A percentile compares a stretch with the other conserved stretches of the same genome.
Conservation (phyloP, 2,329 filamentous ascomycete genomes). For the Aspergillus quadricinctus region DNA sequence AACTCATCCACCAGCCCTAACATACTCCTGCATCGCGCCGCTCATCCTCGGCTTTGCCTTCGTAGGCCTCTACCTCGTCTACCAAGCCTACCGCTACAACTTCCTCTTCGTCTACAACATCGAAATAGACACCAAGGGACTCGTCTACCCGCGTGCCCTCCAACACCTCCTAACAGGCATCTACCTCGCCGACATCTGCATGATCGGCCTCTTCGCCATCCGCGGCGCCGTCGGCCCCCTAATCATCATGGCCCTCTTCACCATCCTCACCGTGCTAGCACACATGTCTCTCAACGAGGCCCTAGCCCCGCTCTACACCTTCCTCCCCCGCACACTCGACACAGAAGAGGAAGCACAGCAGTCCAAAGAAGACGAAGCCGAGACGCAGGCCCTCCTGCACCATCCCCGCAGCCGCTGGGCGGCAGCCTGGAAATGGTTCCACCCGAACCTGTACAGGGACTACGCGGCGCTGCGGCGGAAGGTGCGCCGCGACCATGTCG, state of each 20-base stretch:
- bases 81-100: constrained; percentile 86
- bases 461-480: constrained; percentile 67
- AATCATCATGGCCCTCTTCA: constrained; percentile 70
- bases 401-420: constrained; percentile 8
- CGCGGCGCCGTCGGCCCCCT: constrained; percentile 61
- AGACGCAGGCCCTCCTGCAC: constrained; percentile 8
- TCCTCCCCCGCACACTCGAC: constrained; percentile 66
- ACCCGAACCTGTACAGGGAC: constrained; percentile 71
- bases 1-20: constrained; percentile 56
- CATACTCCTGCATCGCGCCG: constrained; percentile 82
- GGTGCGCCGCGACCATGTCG: constrained; percentile 55
- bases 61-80: constrained; percentile 73
- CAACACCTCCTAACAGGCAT: constrained; percentile 79
- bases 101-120: constrained; percentile 80
- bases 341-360: constrained; percentile 49
- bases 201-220: constrained; percentile 79
- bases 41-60: constrained; percentile 78
- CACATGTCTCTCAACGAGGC: constrained; percentile 56
- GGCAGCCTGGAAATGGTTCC: constrained; percentile 46
- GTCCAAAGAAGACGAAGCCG: constrained; percentile 28
- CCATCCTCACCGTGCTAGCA: constrained; percentile 70
- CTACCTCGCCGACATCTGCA: constrained; percentile 76
- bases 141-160: constrained; percentile 80
- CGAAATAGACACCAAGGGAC: constrained; percentile 77
- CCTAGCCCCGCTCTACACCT: constrained; percentile 49